phyloP scores from a whole-genome alignment of 2,329 filamentous ascomycete genomes.

The Neonectria neomacrospora region DNA sequence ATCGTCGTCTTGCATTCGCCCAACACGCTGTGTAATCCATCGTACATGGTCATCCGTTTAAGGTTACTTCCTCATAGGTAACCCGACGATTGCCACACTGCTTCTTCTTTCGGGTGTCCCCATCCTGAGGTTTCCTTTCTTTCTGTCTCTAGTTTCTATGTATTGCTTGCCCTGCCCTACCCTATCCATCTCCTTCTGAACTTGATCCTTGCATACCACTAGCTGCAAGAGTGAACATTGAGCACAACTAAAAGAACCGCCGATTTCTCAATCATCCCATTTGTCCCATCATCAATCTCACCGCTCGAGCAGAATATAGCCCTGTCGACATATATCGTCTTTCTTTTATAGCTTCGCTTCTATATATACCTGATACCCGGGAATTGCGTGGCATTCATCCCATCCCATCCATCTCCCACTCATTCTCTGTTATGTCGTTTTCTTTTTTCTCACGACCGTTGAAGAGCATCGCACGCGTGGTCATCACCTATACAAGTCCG shows the following conservation, averaged over 20 bases:
- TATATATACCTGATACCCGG: slow-evolving; percentile 36
- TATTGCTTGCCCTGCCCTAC: too few species aligned
- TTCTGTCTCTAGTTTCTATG: background rate
- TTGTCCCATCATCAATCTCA: background rate
- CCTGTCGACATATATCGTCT: slow-evolving; percentile 27
- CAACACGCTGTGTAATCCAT: slow-evolving; percentile 17
- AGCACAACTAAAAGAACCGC: background rate
- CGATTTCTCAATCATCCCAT: background rate
- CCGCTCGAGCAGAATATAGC: background rate
- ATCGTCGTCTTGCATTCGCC: slow-evolving; percentile 13
- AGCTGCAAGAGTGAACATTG: background rate
- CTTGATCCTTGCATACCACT: too few species aligned
- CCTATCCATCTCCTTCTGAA: background rate
- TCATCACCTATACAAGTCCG: slow-evolving; percentile 37
- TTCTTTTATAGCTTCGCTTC: slow-evolving; percentile 33
- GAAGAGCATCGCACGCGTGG: slow-evolving; percentile 28
- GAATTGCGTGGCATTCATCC: slow-evolving; percentile 36
- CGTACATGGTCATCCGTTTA: background rate
- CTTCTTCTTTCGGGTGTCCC: background rate
- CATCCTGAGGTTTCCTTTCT: background rate
- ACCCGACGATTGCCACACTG: background rate
- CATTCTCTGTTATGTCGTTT: slow-evolving; percentile 12
- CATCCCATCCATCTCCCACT: slow-evolving; percentile 35
- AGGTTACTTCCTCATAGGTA: background rate
- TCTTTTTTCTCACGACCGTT: slow-evolving; percentile 26